Evolutionary conservation across 2,329 filamentous ascomycete genomes (phyloP).

Genomic region (Onygena corvina): DNA sequence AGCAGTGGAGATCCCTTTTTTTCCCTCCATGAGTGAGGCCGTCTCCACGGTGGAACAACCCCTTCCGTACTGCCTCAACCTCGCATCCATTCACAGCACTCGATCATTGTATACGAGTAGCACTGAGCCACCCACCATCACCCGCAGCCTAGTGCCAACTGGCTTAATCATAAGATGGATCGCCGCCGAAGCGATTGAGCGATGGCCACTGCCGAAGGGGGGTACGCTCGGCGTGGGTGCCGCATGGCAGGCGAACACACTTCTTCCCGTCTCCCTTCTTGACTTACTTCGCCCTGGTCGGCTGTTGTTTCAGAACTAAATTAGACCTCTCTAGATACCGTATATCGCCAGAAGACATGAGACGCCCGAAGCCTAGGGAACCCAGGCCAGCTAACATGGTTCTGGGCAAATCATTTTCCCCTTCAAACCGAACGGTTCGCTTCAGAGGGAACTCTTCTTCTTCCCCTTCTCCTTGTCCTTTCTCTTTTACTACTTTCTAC

Average conservation of each 20-base stretch:
- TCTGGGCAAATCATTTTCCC: slow-evolving; percentile 3
- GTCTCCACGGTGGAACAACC: not conserved
- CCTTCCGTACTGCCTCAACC: not conserved
- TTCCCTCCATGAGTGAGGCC: not conserved
- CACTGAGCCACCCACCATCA: not conserved
- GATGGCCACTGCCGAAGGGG: not conserved
- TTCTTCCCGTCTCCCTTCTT: not conserved
- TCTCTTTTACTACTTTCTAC: not conserved
- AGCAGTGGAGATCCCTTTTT: slow-evolving; percentile 2
- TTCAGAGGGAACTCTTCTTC: slow-evolving; percentile 4
- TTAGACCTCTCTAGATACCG: not conserved
- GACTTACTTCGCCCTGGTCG: slow-evolving; percentile 1
- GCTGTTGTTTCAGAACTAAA: slow-evolving; percentile 5
- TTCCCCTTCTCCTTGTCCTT: not conserved
- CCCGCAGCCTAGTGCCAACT: not conserved
- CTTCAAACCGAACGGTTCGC: slow-evolving; percentile 6
- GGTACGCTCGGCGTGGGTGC: not conserved
- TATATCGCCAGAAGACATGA: not conserved
- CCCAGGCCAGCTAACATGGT: slow-evolving; percentile 4
- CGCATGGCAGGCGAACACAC: not conserved
- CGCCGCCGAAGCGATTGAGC: too few relatives aligned
- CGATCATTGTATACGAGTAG: too few relatives aligned
- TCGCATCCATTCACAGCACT: not conserved
- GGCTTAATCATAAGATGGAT: slow-evolving; percentile 4
- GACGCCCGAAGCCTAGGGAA: slow-evolving; percentile 1